Conservation (phyloP, 352 stramenopile genomes). For the Phytophthora palmivora region DNA sequence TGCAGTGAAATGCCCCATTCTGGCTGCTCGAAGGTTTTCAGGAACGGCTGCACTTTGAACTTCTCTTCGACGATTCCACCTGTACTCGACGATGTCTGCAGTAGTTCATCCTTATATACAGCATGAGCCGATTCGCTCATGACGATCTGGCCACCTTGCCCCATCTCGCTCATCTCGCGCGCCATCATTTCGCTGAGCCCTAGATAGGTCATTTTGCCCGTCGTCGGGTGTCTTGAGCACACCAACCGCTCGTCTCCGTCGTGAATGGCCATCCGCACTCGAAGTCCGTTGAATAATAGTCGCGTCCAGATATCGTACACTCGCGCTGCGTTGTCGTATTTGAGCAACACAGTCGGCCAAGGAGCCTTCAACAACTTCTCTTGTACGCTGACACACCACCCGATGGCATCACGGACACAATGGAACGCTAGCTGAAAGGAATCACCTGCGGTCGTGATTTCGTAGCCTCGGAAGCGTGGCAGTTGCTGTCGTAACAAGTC, state of each 20-base stretch:
- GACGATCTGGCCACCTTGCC: conserved; percentile 72
- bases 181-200: conserved; percentile 74
- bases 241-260: conserved; percentile 69
- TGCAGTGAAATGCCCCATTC: conserved; percentile 49
- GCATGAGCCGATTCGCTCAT: conserved; percentile 62
- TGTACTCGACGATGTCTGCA: conserved; percentile 11
- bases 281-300: conserved; percentile 71
- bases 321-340: conserved; percentile 49
- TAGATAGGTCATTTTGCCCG: conserved; percentile 81
- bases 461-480: conserved; percentile 67
- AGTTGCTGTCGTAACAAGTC: conserved; percentile 68
- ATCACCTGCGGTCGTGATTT: conserved; percentile 83
- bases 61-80: conserved; percentile 24
- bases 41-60: conserved; percentile 40
- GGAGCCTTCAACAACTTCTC: conserved; percentile 63
- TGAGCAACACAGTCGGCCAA: conserved; percentile 60
- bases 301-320: conserved; percentile 65
- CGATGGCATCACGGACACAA: conserved; percentile 65
- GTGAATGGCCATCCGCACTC: conserved; percentile 85
- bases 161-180: conserved; percentile 71
- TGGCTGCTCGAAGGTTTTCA: conserved; percentile 39
- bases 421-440: conserved; percentile 87
- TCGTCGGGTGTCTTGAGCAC: conserved; percentile 72
- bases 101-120: conserved; percentile 52
- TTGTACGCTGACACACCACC: conserved; percentile 71